These are phyloP conservation scores for Secale cereale DNA, from an alignment of 176 grass and related monocot species.

Conservation along the genomic window DNA sequence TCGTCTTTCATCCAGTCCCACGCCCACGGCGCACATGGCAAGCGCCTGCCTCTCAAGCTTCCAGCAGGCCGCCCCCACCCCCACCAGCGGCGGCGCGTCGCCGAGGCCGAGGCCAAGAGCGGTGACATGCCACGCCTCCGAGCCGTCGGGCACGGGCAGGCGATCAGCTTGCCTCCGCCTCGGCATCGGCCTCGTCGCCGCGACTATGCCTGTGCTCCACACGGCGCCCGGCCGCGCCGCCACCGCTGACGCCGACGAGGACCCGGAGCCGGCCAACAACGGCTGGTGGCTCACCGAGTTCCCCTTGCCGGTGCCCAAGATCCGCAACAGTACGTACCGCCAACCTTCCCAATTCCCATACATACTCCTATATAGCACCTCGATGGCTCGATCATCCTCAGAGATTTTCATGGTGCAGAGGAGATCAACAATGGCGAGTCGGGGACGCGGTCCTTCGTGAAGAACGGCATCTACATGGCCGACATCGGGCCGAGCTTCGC, in stretches of 20 bases:
- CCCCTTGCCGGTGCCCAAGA: constrained; percentile 57
- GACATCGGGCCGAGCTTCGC: constrained; percentile 54
- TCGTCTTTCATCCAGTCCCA: not conserved
- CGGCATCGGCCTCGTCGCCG: constrained; percentile 31
- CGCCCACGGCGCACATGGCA: not conserved
- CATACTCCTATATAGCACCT: too few species aligned
- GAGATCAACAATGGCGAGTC: constrained; percentile 68
- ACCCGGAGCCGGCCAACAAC: constrained; percentile 50
- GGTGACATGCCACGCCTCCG: not conserved
- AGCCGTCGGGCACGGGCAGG: not conserved
- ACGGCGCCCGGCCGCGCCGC: not conserved
- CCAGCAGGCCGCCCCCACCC: not conserved
- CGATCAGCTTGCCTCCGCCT: constrained; percentile 1
- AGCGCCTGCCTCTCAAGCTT: not conserved
- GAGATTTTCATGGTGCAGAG: constrained; percentile 20
- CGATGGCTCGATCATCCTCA: too few species aligned
- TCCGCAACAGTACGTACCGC: constrained; percentile 38
- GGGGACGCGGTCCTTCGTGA: constrained; percentile 61
- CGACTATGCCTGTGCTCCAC: constrained; percentile 34
- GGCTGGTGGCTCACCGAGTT: constrained; percentile 81
- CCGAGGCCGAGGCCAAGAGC: not conserved
- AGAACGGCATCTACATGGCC: constrained; percentile 70
- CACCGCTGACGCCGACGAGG: not conserved
- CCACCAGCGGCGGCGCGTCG: not conserved
- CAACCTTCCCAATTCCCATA: too few species aligned